A percentile compares a stretch with the other conserved stretches of the same genome.
These are phyloP conservation scores for Zizania latifolia DNA, from an alignment of 176 grass and related monocot genomes.

Conservation along the genomic window DNA sequence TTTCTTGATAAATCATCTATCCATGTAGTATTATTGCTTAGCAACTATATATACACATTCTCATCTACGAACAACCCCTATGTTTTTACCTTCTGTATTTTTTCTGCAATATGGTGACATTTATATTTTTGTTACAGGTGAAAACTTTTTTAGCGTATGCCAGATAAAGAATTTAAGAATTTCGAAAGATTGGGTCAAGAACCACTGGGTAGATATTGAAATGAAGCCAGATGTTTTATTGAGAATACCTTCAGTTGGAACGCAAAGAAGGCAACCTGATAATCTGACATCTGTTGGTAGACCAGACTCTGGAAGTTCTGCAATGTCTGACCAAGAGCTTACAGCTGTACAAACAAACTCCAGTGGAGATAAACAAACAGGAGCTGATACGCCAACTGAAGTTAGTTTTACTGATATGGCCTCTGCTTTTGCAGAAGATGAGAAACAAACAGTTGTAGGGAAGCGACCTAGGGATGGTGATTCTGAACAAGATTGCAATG, in stretches of 20 bases:
- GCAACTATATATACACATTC: not conserved
- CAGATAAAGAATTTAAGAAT: slow-evolving; percentile 62
- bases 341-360: slow-evolving; percentile 23
- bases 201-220: slow-evolving; percentile 62
- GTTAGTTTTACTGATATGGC: slow-evolving; percentile 34
- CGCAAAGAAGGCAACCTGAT: slow-evolving; percentile 28
- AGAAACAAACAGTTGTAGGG: slow-evolving; percentile 22
- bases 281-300: slow-evolving; percentile 15
- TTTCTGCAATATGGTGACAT: slow-evolving; percentile 12
- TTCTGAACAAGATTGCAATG: slow-evolving; percentile 27
- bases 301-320: slow-evolving; percentile 45
- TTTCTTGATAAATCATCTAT: not conserved
- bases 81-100: not conserved
- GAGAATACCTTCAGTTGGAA: slow-evolving; percentile 46
- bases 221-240: slow-evolving; percentile 51
- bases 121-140: slow-evolving; percentile 46
- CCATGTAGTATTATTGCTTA: not conserved
- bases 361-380: slow-evolving; percentile 17
- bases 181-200: slow-evolving; percentile 85
- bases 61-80: not conserved
- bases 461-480: slow-evolving; percentile 26
- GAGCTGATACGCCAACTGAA: slow-evolving; percentile 14
- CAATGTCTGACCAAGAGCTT: slow-evolving; percentile 37
- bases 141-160: slow-evolving; percentile 66
- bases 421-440: slow-evolving; percentile 11